These are phyloP conservation scores for Rosa persica DNA, from an alignment of 306 rosid genomes.

Conservation along the genomic window DNA sequence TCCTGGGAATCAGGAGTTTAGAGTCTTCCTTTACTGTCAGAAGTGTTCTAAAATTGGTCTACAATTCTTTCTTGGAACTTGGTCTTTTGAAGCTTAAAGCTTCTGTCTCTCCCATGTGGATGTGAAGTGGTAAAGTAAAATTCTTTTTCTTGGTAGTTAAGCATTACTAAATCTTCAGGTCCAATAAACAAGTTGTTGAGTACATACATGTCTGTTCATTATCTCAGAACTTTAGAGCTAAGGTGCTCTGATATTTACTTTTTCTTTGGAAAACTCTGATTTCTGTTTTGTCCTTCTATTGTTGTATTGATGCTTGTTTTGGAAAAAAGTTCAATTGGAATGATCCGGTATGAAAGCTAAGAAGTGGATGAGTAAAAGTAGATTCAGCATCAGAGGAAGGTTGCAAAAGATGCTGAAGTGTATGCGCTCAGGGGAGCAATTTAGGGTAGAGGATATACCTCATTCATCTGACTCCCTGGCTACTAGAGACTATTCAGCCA, in stretches of 20 bases:
- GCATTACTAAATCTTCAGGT: constrained; percentile 5
- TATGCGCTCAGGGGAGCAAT: constrained; percentile 66
- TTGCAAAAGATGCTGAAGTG: constrained; percentile 71
- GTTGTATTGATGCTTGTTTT: constrained; percentile 29
- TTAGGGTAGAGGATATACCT: constrained; percentile 48
- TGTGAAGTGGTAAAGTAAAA: neutral
- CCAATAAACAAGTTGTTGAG: constrained; percentile 3
- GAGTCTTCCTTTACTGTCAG: neutral
- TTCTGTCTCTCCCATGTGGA: neutral
- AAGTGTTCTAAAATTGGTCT: neutral
- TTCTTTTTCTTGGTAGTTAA: neutral
- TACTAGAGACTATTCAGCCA: constrained; percentile 89
- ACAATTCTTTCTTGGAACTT: neutral
- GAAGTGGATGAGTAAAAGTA: constrained; percentile 42
- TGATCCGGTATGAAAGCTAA: constrained; percentile 60
- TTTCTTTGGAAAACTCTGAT: constrained; percentile 23
- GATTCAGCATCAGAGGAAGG: constrained; percentile 36
- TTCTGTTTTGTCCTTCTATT: neutral
- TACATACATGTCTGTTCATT: neutral
- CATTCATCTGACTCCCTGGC: constrained; percentile 89
- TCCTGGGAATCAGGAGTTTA: constrained; percentile 15
- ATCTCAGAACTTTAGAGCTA: neutral
- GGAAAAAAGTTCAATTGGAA: constrained; percentile 42
- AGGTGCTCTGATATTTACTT: constrained; percentile 1
- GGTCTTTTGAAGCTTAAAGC: neutral